Base-by-base conservation (phyloP, 495 filamentous ascomycete genomes). In the Hypoxylon lienhwacheense region DNA sequence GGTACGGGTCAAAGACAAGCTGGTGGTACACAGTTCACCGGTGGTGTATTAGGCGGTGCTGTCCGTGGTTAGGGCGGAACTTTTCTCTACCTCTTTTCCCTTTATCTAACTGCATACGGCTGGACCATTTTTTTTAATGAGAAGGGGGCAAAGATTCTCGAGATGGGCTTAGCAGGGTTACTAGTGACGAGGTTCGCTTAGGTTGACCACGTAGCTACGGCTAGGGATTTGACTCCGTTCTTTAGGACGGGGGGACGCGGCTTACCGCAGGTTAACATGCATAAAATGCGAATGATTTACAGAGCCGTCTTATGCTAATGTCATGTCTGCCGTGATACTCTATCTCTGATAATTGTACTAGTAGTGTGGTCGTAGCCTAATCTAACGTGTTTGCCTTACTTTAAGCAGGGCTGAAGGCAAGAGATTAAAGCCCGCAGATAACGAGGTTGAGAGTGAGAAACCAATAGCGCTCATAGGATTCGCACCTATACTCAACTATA, bases 11-110 rank as follows among this genome's bases (percentile, higher is more conserved):
- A 77, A 56, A 71, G 79, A 66, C 79, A 81, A 55, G 79, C 77
- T 32, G 79, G 79, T 22, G 79, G 79, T 35, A 80, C 77, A 17
- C 77, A 79, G 63, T 82, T 82, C 59, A 81, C 78, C 11, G 79
- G 79, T 44, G 79, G 79, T 60, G 79, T 78, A 25, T 63, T 82
- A 46, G 77, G 79, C 53, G 76, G 75, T 48, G 79, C 78, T 22
- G 77, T 82, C 43, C 67, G 79, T 47, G 73, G 73, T 64, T 81
- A 76, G 40, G 54, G 37, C 22, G 35, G 50, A 28, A 42, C 43
- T 49, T 33, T 22, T 57, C 41, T 39, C 42, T 26, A 20, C 44
- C 40, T 57, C 52, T 53, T 47, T 65, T 48, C 56, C 55, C 44
- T 61, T 63, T 63, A 47, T 67, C 55, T 59, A 52, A 48, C 45